Base-by-base conservation (phyloP, 2,329 filamentous ascomycete species). In the Hirsutella thompsonii region DNA sequence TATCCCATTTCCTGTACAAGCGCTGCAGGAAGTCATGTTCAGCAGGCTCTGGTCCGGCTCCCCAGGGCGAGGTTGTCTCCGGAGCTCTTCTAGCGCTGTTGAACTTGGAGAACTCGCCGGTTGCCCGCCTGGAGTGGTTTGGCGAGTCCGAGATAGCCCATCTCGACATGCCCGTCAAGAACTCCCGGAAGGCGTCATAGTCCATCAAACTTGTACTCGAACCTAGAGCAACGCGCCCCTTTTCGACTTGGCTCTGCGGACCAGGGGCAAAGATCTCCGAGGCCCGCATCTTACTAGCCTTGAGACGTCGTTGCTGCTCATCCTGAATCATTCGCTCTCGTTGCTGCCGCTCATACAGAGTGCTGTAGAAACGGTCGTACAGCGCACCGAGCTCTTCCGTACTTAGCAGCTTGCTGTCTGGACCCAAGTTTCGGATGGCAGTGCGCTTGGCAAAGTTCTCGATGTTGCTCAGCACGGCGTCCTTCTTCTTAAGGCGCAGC, bases 361-460 rank as follows among this genome's bases (percentile, higher is more conserved):
- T 78, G 20, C 79, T 82, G 57, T 95, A 96, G 61, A 96, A 98
- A 34, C 86, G 79, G 60, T 98, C 92, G 55, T 98, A 98, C 19
- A 96, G 67, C 33, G 86, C 83, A 23, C 87, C 85, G 4, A 98
- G 72, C 55, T 98, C 92, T 38, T 90, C 87, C 6, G 81, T 69
- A 53, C 77, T 86, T 28, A 98, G 68, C 40, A 89, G 76, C 64
- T 96, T 98, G 68, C 89, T 95, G 51, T 98, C 92, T 0, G 90
- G 88, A 0, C 92, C 92, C 20, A 98, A 74, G 53, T 98, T 98
- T 29, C 92, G 76, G 46, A 98, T 94, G 1, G 90, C 93, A 3
- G 92, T 98, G 48, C 92, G 79, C 66, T 96, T 98, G 40, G 92
- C 88, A 55, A 98, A 98, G 52, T 79, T 94, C 64, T 96, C 92